Base-by-base conservation (phyloP, 345 rosid genomes). In the Gossypium mustelinum region DNA sequence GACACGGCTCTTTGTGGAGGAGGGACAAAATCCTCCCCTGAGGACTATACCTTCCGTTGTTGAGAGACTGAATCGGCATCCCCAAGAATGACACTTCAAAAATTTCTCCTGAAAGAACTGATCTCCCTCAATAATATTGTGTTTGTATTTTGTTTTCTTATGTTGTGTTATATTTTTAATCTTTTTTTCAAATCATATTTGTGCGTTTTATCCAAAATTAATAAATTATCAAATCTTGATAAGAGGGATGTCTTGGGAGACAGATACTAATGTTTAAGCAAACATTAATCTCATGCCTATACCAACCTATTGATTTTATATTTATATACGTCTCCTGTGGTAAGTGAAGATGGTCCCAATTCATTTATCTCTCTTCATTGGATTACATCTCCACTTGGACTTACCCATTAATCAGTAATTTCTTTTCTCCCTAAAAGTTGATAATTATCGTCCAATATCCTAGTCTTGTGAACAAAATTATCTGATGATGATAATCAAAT, bases 331-430 rank as follows among this genome's bases (percentile, higher is more conserved):
- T 69, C 41, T 20, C 13, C 10, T 10, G 48, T 8, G 27, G 22
- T 16, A 25, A 50, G 58, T 25, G 52, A 57, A 52, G 60, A 70
- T 70, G 61, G 73, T 70, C 60, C 73, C 73, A 29, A 17, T 27
- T 54, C 45, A 68, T 50, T 25, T 22, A 29, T 69, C 25, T 25
- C 57, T 20, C 27, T 43, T 12, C 45, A 16, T 16, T 69, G 59
- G 45, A 50, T 50, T 68, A 47, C 22, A 45, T 69, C 4, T 25
- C 39, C 22, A 27, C 44, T 25, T 69, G 14, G 24, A 52, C 44
- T 52, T 17, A 25, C 48, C 60, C 10, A 71, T 18, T 71, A 18
- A 54, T 10, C 1, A 16, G 9, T 57, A 9, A 20, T 57, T 22
- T 57, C 27, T 22, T 9, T 56, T 20, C 60, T 56, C 12, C 25